phyloP scores from a whole-genome alignment of 768 basidiomycete species.

The Lanmaoa rubissima region DNA sequence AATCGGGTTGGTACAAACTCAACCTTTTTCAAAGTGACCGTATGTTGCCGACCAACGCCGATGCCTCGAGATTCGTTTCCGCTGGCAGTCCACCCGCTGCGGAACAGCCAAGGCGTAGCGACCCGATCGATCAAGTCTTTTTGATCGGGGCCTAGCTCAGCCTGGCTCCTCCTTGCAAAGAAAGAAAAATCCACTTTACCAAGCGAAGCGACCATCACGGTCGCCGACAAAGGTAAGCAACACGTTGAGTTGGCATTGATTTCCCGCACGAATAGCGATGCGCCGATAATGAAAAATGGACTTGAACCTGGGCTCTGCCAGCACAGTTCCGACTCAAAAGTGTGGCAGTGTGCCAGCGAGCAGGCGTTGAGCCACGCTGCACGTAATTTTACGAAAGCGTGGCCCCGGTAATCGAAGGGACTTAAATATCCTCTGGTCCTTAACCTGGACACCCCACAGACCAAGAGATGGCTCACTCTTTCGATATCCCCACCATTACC shows the following conservation, averaged over 20 bases:
- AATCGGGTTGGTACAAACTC: slow-evolving; percentile 8
- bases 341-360: slow-evolving; percentile 12
- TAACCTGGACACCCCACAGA: not conserved
- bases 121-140: slow-evolving; percentile 10
- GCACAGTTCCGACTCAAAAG: not conserved
- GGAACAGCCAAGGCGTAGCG: not conserved
- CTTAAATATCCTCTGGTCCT: slow-evolving; percentile 16
- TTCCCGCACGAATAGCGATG: slow-evolving; percentile 5
- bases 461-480: slow-evolving; percentile 6
- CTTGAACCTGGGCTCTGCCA: not conserved
- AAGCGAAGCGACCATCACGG: not conserved
- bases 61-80: slow-evolving; percentile 30
- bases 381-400: not conserved
- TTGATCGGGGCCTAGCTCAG: slow-evolving; percentile 8
- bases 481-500: slow-evolving; percentile 12
- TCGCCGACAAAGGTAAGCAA: slow-evolving; percentile 5
- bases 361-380: slow-evolving; percentile 13
- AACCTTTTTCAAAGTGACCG: slow-evolving; percentile 12
- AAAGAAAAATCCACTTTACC: not conserved
- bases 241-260: slow-evolving; percentile 1
- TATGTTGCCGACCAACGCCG: slow-evolving; percentile 13
- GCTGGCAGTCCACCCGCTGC: slow-evolving; percentile 4
- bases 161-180: slow-evolving; percentile 1
- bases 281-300: slow-evolving; percentile 19
- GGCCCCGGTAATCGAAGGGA: slow-evolving; percentile 1